phyloP scores from a whole-genome alignment of 768 basidiomycete species.

The Tulasnella sp. region DNA sequence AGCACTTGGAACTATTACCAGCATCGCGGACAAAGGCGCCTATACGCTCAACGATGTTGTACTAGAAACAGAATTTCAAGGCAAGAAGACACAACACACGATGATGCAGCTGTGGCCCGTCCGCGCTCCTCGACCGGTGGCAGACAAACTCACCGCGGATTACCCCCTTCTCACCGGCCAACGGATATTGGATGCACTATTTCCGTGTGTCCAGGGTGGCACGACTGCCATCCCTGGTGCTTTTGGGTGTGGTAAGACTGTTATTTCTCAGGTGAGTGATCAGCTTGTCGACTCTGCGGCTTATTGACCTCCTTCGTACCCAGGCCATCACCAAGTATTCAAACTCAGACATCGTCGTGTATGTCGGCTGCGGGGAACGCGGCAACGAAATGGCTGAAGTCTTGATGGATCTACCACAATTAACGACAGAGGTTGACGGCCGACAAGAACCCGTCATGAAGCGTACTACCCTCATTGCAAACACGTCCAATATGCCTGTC shows the following conservation, averaged over 20 bases:
- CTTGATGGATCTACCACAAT: constrained; percentile 88
- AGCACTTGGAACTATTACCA: constrained; percentile 87
- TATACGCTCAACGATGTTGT: constrained; percentile 92
- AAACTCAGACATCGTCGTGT: constrained; percentile 98
- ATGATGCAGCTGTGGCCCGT: constrained; percentile 99
- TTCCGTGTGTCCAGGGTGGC: constrained; percentile 97
- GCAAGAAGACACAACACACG: constrained; percentile 81
- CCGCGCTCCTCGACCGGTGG: constrained; percentile 86
- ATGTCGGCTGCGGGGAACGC: constrained; percentile 97
- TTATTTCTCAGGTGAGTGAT: constrained; percentile 61
- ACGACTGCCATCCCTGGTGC: constrained; percentile 98
- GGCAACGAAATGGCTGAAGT: constrained; percentile 94
- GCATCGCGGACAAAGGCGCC: constrained; percentile 86
- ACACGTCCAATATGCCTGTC: constrained; percentile 99
- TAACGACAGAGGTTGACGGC: constrained; percentile 82
- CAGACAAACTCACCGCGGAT: constrained; percentile 91
- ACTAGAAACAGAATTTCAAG: constrained; percentile 94
- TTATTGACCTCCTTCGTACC: not conserved
- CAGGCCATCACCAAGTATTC: constrained; percentile 93
- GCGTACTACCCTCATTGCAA: constrained; percentile 95
- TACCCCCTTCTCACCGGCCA: constrained; percentile 90
- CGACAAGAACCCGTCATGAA: constrained; percentile 99
- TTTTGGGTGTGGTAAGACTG: constrained; percentile 97
- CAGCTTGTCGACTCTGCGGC: not conserved
- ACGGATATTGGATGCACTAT: constrained; percentile 90